A percentile compares a stretch with the other conserved stretches of the same genome.
These are phyloP conservation scores for Calocybe gangraenosa DNA, from an alignment of 768 basidiomycete species.

Conservation along the genomic window DNA sequence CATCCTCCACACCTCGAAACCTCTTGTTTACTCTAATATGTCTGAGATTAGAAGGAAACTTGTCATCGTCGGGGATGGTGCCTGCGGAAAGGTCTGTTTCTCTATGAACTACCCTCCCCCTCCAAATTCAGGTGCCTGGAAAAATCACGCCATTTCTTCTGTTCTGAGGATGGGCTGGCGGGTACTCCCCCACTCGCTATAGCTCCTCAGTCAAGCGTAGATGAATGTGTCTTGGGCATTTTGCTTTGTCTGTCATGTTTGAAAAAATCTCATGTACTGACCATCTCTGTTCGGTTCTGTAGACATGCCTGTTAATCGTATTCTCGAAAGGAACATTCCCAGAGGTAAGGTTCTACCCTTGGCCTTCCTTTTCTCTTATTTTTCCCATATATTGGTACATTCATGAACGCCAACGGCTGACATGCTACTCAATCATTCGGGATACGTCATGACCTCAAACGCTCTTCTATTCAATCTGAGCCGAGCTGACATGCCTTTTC, in stretches of 20 bases:
- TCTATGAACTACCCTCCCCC: background rate
- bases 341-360: conserved; percentile 52
- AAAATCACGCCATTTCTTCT: background rate
- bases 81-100: conserved; percentile 79
- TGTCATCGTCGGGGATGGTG: conserved; percentile 98
- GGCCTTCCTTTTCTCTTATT: background rate
- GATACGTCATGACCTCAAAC: background rate
- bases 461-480: too few relatives aligned
- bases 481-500: conserved; percentile 13
- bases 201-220: background rate
- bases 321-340: conserved; percentile 97
- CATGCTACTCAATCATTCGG: background rate
- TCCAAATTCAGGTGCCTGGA: background rate
- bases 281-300: conserved; percentile 4
- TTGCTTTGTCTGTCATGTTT: background rate
- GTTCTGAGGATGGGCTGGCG: too few relatives aligned
- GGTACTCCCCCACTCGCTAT: too few relatives aligned
- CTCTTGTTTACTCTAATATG: conserved; percentile 40
- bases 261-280: conserved; percentile 5
- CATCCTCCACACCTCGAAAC: conserved; percentile 1
- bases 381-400: conserved; percentile 3
- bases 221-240: background rate
- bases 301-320: conserved; percentile 94
- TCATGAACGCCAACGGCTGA: background rate
- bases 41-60: conserved; percentile 98